Base-by-base conservation (phyloP, 164 flowering plant genomes). In the Pachysandra terminalis region DNA sequence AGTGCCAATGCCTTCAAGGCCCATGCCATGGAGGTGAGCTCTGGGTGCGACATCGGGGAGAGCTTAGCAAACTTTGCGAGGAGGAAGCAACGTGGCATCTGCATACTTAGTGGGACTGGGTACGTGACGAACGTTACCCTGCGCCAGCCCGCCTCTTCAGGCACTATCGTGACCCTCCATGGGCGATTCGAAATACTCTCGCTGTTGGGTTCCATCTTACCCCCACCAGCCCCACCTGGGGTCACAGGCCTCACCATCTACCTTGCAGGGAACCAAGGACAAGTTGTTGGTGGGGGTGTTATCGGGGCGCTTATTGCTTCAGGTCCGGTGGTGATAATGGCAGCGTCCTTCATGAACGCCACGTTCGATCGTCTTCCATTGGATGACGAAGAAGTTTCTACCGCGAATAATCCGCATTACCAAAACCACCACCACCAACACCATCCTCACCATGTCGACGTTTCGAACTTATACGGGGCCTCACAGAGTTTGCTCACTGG, bases 281-380 rank as follows among this genome's bases (percentile, higher is more conserved):
- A 90, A 71, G 94, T 92, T 19, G 86, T 88, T 19, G 97, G 96
- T 7, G 92, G 94, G 26, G 75, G 73, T 28, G 94, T 90, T 32
- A 90, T 87, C 10, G 96, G 98, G n/a, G 74, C 94, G 12, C 88
- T 92, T n/a, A 80, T 90, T 48, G 96, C 96, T 49, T 81, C 96
- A 0, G 96, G 98, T 2, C 94, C 96, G 21, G 98, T 92, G 28
- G 87, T 90, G 72, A 77, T 92, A 79, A 88, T 92, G 94, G 96
- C 92, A 9, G 91, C 96, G 0, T 83, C 98, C 0, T 92, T 92
- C 83, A 81, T 87, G 86, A 87, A 87, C 60, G 94, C 94, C 0
- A 80, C 94, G 3, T 88, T 90, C 37, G 96, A 91, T 70, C 89
- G 92, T 4, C 81, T 90, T 71, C 96, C 96, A 1, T 26, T 87